Base-by-base conservation (phyloP, 148 eudicot genomes). In the Amaranthus hypochondriacus region DNA sequence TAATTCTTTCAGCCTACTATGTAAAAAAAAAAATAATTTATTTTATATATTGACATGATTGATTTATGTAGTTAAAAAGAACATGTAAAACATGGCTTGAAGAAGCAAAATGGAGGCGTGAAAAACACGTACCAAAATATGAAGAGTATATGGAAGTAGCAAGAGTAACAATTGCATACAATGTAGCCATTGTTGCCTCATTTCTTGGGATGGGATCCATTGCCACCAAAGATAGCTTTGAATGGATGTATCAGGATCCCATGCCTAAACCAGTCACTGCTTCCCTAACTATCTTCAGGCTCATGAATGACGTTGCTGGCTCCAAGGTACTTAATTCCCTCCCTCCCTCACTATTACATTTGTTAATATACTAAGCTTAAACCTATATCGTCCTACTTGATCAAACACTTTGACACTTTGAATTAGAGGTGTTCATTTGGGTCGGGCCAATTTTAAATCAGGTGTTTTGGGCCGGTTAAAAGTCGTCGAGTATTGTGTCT, bases 41-140 rank as follows among this genome's bases (percentile, higher is more conserved):
- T 28, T 28, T 28, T 28, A 28, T 28, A 28, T 28, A 28, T 28
- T 28, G 2, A 28, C 39, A 28, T 2, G 2, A 28, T 28, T 28
- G 1, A 28, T 28, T 28, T 28, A 28, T 68, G 6, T 68, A 86
- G 89, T 52, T 75, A 70, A 77, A 81, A 66, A 59, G 15, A 6
- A 46, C 60, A 47, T 76, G 74, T 13, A 62, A n/a, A 46, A 77
- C 79, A 2, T 84, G 80, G 77, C 46, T 81, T n/a, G 61, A 68
- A 52, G 87, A 83, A 73, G 81, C 85, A 5, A 79, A 61, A 73
- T 83, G 87, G 89, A 51, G 69, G 39, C 63, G 77, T 1, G 56
- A 49, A 9, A 81, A 75, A 5, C 43, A 72, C 58, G 44, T 62
- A 9, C 85, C 85, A 9, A 77, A 71, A n/a, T 66, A 71, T 7